Evolutionary conservation across 73 alveolate species (phyloP).

Genomic region (Paramecium octaurelia): DNA sequence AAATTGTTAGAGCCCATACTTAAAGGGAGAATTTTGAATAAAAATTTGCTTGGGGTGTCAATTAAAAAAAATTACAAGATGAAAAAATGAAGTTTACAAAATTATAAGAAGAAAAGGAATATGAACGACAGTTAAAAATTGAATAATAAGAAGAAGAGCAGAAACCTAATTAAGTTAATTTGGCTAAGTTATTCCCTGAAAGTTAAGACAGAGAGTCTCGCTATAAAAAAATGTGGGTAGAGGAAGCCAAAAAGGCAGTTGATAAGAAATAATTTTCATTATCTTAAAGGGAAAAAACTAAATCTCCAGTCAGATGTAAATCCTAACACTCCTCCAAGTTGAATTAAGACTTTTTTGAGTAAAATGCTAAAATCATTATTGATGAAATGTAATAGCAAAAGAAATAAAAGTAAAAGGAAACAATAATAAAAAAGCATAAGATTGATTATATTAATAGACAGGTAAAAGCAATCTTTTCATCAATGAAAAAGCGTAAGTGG

Average conservation of each 20-base stretch:
- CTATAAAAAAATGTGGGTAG: neutral
- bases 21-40: neutral
- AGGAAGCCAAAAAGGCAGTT: neutral
- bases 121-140: neutral
- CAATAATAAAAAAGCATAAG: neutral
- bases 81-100: neutral
- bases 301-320: neutral
- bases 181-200: constrained; percentile 19
- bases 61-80: neutral
- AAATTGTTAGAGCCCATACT: constrained; percentile 31
- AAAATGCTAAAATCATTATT: neutral
- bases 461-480: neutral
- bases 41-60: constrained; percentile 15
- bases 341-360: neutral
- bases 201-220: neutral
- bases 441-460: neutral
- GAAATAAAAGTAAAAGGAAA: neutral
- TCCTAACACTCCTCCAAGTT: neutral
- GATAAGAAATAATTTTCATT: neutral
- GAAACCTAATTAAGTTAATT: neutral
- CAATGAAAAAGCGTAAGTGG: neutral
- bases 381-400: neutral
- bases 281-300: neutral
- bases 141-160: neutral
- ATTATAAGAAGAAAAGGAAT: neutral